phyloP scores from a whole-genome alignment of 2,329 filamentous ascomycete species.

The Diplodia scrobiculata region DNA sequence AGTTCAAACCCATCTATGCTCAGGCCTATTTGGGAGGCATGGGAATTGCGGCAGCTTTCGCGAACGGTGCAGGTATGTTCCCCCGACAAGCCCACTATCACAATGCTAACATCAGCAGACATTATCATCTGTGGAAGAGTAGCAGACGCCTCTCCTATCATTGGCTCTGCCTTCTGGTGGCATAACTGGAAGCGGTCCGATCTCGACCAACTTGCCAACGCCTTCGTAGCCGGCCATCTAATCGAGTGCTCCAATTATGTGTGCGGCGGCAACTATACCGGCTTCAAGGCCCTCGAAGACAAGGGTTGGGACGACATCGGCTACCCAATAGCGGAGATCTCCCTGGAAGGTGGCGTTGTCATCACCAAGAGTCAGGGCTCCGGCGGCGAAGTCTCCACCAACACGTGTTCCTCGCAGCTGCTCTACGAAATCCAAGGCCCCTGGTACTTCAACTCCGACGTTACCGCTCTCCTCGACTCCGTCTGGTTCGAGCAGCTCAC shows the following conservation, averaged over 20 bases:
- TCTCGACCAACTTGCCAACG: slow-evolving; percentile 47
- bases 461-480: slow-evolving; percentile 56
- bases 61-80: slow-evolving; percentile 41
- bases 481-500: slow-evolving; percentile 57
- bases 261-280: slow-evolving; percentile 49
- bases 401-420: slow-evolving; percentile 32
- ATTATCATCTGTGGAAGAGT: slow-evolving; percentile 52
- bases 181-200: slow-evolving; percentile 48
- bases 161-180: slow-evolving; percentile 51
- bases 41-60: slow-evolving; percentile 48
- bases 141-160: slow-evolving; percentile 49
- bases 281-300: slow-evolving; percentile 47
- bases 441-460: slow-evolving; percentile 61
- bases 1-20: slow-evolving; percentile 42
- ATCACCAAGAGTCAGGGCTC: slow-evolving; percentile 35
- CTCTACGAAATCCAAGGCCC: slow-evolving; percentile 45
- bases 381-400: slow-evolving; percentile 32
- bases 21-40: slow-evolving; percentile 50
- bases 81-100: background rate
- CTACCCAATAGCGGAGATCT: slow-evolving; percentile 40
- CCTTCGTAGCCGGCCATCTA: slow-evolving; percentile 50
- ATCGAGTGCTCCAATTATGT: slow-evolving; percentile 51
- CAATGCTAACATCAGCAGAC: slow-evolving; percentile 33
- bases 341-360: slow-evolving; percentile 35
- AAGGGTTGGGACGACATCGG: slow-evolving; percentile 40